These are phyloP conservation scores for Kingdonia uniflora DNA, from an alignment of 164 flowering plant genomes.

Conservation along the genomic window DNA sequence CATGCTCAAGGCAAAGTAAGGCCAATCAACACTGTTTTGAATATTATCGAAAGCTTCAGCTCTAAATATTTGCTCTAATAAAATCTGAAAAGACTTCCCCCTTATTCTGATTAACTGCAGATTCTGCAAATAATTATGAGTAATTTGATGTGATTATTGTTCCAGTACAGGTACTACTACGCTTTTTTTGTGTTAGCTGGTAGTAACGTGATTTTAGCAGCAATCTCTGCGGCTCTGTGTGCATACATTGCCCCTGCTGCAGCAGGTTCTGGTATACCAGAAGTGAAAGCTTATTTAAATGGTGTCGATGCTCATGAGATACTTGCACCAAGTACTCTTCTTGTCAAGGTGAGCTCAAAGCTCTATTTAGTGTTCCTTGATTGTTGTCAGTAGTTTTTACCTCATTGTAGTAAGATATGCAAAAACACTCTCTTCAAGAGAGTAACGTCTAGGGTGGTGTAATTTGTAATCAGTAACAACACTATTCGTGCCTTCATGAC, in stretches of 20 bases:
- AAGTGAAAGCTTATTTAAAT: constrained; percentile 89
- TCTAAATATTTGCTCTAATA: no score
- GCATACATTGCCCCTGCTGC: constrained; percentile 94
- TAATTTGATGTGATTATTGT: constrained; percentile 8
- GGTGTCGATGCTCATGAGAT: constrained; percentile 87
- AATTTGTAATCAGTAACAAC: no score
- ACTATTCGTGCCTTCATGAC: no score
- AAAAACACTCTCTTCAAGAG: no score
- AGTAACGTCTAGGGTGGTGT: no score
- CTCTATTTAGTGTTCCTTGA: not conserved
- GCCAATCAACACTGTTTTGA: not conserved
- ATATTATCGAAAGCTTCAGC: not conserved
- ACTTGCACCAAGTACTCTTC: constrained; percentile 78
- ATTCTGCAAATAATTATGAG: not conserved
- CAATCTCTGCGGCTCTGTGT: constrained; percentile 55
- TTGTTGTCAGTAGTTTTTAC: no score
- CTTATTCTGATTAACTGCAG: not conserved
- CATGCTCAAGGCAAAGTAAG: constrained; percentile 65
- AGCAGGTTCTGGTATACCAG: constrained; percentile 91
- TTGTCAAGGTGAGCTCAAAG: constrained; percentile 62
- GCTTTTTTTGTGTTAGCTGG: constrained; percentile 58
- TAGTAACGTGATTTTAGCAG: constrained; percentile 50
- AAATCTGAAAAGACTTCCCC: not conserved
- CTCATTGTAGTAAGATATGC: no score
- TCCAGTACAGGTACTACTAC: constrained; percentile 50